Base-by-base conservation (phyloP, 768 basidiomycete species). In the Crucibulum laeve region DNA sequence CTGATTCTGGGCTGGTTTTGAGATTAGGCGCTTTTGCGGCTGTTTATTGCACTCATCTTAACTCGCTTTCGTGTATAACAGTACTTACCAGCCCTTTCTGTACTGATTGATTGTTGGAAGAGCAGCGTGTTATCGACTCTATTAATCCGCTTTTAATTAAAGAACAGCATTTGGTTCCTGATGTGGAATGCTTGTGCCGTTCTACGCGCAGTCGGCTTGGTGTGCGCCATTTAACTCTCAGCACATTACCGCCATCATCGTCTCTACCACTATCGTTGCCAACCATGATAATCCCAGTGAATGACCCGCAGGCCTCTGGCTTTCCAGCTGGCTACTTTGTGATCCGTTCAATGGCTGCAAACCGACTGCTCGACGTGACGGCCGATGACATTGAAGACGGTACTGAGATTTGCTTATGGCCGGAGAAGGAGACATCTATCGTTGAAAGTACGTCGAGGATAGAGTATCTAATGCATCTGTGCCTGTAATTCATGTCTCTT, bases 361-460 rank as follows among this genome's bases (percentile, higher is more conserved):
- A 70, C 40, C 73, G 79, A 25, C 50, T 84, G 1, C 62, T 85
- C 28, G 85, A 88, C 53, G 77, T 88, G 4, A 58, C 64, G 22
- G 53, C 52, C 24, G 78, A 80, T 47, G 61, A 62, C 7, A 66
- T 71, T 5, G 77, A 79, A 45, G 85, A 88, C 60, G 79, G 80
- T 4, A 70, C 79, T 1, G 74, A 78, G 40, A 54, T 89, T 42
- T 67, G 80, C 38, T 65, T 91, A 4, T 91, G 76, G 76, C 76
- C 79, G 3, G 80, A 81, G 61, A 88, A 79, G 47, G 90, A 91
- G 50, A 77, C 64, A 8, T 87, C 84, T 3, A 67, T 89, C 4
- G 88, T 91, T 1, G 88, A 91, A 71, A 73, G 89, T 87, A 60
- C 48, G 76, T 57, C 19, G 18, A 23, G 10, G n/a, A 14, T 18